Evolutionary conservation across 2,329 filamentous ascomycete genomes (phyloP).

Genomic region (Aureobasidium pullulans): DNA sequence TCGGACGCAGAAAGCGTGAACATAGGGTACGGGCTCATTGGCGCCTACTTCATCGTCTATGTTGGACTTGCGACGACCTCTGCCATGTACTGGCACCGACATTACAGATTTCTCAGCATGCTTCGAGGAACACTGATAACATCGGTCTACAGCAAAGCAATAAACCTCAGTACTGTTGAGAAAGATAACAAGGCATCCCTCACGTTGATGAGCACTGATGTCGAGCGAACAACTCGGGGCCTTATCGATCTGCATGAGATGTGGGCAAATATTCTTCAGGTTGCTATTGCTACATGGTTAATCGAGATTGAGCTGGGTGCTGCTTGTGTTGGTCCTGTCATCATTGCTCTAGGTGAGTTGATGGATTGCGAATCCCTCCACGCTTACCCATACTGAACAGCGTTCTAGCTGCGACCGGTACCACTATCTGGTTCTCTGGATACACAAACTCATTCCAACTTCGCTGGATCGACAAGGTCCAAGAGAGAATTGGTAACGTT

Average conservation of each 20-base stretch:
- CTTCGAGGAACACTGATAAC: slow-evolving; percentile 11
- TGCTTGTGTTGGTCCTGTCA: slow-evolving; percentile 11
- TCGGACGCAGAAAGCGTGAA: slow-evolving; percentile 2
- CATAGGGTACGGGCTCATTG: slow-evolving; percentile 25
- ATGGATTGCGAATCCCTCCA: neutral
- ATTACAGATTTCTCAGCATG: slow-evolving; percentile 6
- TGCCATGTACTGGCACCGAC: slow-evolving; percentile 11
- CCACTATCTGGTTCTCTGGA: slow-evolving; percentile 1
- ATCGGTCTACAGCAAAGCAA: slow-evolving; percentile 7
- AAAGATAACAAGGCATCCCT: slow-evolving; percentile 1
- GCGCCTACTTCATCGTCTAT: slow-evolving; percentile 28
- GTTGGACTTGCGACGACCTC: slow-evolving; percentile 22
- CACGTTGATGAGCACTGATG: slow-evolving; percentile 12
- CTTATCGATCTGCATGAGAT: slow-evolving; percentile 14
- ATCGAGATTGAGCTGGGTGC: slow-evolving; percentile 11
- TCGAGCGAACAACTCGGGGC: slow-evolving; percentile 1
- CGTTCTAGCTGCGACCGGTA: no score
- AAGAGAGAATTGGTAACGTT: slow-evolving; percentile 17
- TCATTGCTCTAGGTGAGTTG: slow-evolving; percentile 6
- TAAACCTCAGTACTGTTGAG: neutral
- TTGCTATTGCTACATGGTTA: slow-evolving; percentile 6
- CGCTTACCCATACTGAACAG: no score
- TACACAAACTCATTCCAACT: slow-evolving; percentile 8
- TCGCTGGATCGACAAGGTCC: slow-evolving; percentile 11
- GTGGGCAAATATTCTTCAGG: slow-evolving; percentile 13